These are phyloP conservation scores for Stygiomarasmius scandens DNA, from an alignment of 1,284 basidiomycete genomes.

Conservation along the genomic window DNA sequence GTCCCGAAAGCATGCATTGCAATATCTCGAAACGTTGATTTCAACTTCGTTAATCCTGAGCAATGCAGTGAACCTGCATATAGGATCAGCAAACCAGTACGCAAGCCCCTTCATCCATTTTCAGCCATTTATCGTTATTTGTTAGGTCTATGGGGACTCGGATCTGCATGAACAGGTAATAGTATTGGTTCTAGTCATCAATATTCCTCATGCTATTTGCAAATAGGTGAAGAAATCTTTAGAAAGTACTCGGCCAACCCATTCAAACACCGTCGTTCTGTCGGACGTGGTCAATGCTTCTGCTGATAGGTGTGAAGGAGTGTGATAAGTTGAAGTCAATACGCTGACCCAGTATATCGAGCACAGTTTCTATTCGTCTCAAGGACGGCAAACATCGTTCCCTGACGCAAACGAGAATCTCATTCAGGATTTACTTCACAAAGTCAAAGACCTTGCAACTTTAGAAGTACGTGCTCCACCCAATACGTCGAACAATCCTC, in stretches of 20 bases:
- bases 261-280: constrained; percentile 42
- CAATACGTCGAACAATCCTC: constrained; percentile 9
- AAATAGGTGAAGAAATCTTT: constrained; percentile 52
- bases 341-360: constrained; percentile 10
- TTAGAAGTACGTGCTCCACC: constrained; percentile 56
- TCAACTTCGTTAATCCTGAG: constrained; percentile 59
- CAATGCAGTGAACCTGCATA: constrained; percentile 56
- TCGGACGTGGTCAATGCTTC: constrained; percentile 67
- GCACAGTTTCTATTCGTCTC: constrained; percentile 80
- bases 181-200: constrained; percentile 18
- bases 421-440: constrained; percentile 56
- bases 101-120: constrained; percentile 19
- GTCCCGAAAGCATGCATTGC: constrained; percentile 70
- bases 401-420: constrained; percentile 73
- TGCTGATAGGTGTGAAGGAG: constrained; percentile 62
- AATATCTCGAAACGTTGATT: constrained; percentile 78
- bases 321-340: constrained; percentile 10
- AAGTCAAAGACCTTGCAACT: constrained; percentile 57
- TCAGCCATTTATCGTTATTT: constrained; percentile 10
- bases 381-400: constrained; percentile 81
- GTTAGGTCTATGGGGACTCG: constrained; percentile 56
- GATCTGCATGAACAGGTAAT: constrained; percentile 51
- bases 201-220: neutral
- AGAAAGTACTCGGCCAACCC: constrained; percentile 44
- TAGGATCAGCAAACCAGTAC: constrained; percentile 69